Conservation (phyloP, 2,329 filamentous ascomycete species). For the Exophiala spinifera region DNA sequence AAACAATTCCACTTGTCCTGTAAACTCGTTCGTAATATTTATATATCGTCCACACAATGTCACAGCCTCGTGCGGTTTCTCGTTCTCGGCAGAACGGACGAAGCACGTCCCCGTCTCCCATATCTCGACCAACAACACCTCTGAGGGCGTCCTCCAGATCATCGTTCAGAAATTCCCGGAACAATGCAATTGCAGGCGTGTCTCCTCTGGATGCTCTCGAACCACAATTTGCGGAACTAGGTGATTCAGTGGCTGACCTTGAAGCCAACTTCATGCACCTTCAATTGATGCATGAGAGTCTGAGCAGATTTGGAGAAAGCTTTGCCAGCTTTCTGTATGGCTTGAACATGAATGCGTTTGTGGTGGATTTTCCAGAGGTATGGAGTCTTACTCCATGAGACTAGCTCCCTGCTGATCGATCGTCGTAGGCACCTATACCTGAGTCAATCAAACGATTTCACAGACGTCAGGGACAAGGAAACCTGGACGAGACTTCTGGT, state of each 20-base stretch:
- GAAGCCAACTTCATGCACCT: slow-evolving; percentile 98
- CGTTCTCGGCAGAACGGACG: slow-evolving; percentile 31
- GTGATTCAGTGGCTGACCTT: slow-evolving; percentile 89
- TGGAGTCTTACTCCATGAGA: slow-evolving; percentile 13
- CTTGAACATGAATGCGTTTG: slow-evolving; percentile 98
- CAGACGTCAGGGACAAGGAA: slow-evolving; percentile 44
- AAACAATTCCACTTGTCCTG: not conserved
- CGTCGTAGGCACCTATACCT: slow-evolving; percentile 66
- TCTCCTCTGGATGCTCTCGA: slow-evolving; percentile 73
- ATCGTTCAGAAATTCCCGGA: slow-evolving; percentile 76
- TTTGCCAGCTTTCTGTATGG: slow-evolving; percentile 95
- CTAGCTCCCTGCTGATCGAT: slow-evolving; percentile 3
- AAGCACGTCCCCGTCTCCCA: slow-evolving; percentile 60
- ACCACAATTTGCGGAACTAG: slow-evolving; percentile 86
- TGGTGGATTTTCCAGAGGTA: slow-evolving; percentile 95
- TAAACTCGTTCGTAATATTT: not conserved
- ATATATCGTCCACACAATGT: slow-evolving; percentile 1
- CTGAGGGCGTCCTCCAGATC: slow-evolving; percentile 85
- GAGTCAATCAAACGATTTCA: slow-evolving; percentile 75
- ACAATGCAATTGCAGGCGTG: slow-evolving; percentile 52
- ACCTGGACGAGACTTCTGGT: slow-evolving; percentile 5
- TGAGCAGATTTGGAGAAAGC: slow-evolving; percentile 89
- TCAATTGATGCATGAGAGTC: slow-evolving; percentile 92
- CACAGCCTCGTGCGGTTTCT: slow-evolving; percentile 9
- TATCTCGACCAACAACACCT: slow-evolving; percentile 83